Conservation (phyloP, 2,329 filamentous ascomycete species). For the Colletotrichum scovillei region DNA sequence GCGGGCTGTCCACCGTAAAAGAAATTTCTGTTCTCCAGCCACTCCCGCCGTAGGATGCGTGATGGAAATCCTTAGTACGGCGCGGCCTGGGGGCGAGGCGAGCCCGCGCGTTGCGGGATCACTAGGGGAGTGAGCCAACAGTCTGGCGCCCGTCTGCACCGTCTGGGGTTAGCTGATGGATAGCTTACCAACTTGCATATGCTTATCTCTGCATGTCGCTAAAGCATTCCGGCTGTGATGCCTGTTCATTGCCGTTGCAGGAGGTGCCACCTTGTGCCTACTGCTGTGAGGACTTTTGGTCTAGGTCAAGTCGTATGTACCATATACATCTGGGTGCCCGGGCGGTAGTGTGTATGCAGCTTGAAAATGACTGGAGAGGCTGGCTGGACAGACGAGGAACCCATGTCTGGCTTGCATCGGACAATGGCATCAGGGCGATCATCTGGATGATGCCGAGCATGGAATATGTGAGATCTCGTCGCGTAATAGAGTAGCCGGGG, state of each 20-base stretch:
- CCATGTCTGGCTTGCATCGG: conserved; percentile 26
- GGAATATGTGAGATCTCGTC: conserved; percentile 7
- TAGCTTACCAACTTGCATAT: background rate
- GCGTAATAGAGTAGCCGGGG: background rate
- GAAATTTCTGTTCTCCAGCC: background rate
- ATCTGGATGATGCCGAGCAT: background rate
- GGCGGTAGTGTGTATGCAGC: conserved; percentile 14
- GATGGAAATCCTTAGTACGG: background rate
- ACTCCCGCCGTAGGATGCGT: background rate
- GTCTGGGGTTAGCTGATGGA: background rate
- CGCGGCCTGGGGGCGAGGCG: background rate
- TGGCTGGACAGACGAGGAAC: background rate
- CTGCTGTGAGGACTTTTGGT: background rate
- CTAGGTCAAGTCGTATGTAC: background rate
- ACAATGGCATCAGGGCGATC: conserved; percentile 26
- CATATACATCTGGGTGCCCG: background rate
- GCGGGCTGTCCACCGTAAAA: background rate
- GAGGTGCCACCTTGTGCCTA: background rate
- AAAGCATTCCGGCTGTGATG: background rate
- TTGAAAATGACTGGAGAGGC: background rate
- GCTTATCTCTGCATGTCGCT: background rate
- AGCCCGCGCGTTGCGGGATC: background rate
- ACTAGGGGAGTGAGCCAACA: background rate
- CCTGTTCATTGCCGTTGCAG: background rate
- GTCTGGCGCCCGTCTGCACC: background rate